Evolutionary conservation across 2,329 filamentous ascomycete genomes (phyloP), one percentile per base, ranked within the genome.

Genomic region (Pezicula radicicola): DNA sequence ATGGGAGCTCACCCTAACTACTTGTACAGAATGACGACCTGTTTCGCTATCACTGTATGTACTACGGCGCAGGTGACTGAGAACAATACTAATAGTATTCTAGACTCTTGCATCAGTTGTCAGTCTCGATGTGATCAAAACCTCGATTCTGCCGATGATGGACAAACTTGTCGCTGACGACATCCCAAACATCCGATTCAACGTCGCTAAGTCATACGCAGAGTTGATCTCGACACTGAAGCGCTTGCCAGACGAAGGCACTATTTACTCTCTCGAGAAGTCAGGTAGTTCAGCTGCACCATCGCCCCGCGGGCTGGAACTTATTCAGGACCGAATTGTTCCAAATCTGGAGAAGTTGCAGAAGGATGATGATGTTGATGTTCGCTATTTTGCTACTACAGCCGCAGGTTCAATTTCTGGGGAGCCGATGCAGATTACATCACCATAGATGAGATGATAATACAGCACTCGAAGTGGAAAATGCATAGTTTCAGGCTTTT

Each of bases 11-110:
- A 99, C 70, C 91, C 93, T 55, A 99, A 99, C 76, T 99, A 99
- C 71, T 87, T 99, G 49, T 99, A 99, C 81, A 84, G 94, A 70
- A 99, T 99, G 94, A 99, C 94, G 9, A 99, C 94, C n/a, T 97
- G 93, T 76, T 99, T 99, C 71, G 94, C 94, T 56, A 95, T 99
- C 61, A 93, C 91, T 63, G 94, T 99, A 81, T 78, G 89, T 81
- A 9, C 2, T n/a, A 36, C 27, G 6, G 45, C 15, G 21, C 7
- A 40, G 19, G n/a, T 45, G 9, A 33, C 12, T 41, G 33, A 30
- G 40, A 46, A 37, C n/a, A 27, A 41, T 43, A 50, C 49, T 68
- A 63, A 73, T 60, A 56, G 59, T 18, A 18, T 37, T 54, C 46
- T 61, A 99, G 94, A 99, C 93, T 21, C 85, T 99, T 57, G 89